phyloP scores from a whole-genome alignment of 1,139 yeast species.

The Debaryomyces coudertii region DNA sequence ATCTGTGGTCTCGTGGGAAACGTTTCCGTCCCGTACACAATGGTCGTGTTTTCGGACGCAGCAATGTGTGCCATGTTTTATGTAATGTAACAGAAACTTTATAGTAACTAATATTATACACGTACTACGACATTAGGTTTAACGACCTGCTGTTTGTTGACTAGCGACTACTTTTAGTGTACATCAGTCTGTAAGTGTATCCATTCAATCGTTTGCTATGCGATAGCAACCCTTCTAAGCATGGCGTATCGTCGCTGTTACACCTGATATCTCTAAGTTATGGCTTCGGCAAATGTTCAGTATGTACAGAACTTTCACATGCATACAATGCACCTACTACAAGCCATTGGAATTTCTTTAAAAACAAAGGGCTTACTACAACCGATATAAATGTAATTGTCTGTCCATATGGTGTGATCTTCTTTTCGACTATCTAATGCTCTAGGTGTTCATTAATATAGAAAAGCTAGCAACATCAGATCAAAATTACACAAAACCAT shows the following conservation, averaged over 20 bases:
- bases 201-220: too few relatives aligned
- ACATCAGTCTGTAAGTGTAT: too few relatives aligned
- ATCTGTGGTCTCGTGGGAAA: background rate
- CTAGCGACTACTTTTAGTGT: too few relatives aligned
- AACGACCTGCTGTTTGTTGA: too few relatives aligned
- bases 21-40: background rate
- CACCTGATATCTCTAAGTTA: too few relatives aligned
- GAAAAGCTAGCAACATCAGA: background rate
- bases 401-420: too few relatives aligned
- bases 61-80: background rate
- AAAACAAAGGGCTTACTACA: too few relatives aligned
- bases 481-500: conserved; percentile 3
- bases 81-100: background rate
- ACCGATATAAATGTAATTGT: too few relatives aligned
- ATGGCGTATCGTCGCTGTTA: too few relatives aligned
- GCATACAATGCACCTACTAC: background rate
- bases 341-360: background rate
- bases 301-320: too few relatives aligned
- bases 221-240: too few relatives aligned
- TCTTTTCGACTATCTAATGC: background rate
- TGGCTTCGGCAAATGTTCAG: too few relatives aligned
- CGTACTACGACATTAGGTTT: background rate
- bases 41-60: background rate
- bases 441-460: background rate
- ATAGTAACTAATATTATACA: conserved; percentile 1